Percentiles rank a stretch among this genome's conserved stretches.
These are phyloP conservation scores for Aspergillus avenaceus DNA, from an alignment of 495 filamentous ascomycete genomes.

Conservation along the genomic window DNA sequence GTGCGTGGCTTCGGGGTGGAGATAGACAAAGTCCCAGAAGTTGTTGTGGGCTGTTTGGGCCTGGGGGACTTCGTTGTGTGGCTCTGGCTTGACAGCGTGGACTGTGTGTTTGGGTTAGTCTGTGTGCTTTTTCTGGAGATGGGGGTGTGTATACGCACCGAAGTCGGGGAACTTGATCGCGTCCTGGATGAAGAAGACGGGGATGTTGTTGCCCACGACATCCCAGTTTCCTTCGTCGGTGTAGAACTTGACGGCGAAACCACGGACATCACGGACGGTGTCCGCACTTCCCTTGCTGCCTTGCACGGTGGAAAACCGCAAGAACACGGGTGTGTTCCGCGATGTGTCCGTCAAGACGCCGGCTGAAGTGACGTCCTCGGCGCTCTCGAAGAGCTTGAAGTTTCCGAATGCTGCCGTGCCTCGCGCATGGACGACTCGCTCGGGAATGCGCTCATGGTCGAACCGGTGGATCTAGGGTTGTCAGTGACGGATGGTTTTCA, in stretches of 20 bases:
- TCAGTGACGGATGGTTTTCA: not conserved
- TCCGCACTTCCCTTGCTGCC: conserved; percentile 75
- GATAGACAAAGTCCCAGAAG: conserved; percentile 52
- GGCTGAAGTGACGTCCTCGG: conserved; percentile 65
- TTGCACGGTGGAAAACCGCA: conserved; percentile 81
- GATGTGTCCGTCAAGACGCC: conserved; percentile 76
- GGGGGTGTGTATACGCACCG: conserved; percentile 9
- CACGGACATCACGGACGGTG: conserved; percentile 76
- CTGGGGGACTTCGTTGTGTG: conserved; percentile 68
- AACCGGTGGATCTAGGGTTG: conserved; percentile 66
- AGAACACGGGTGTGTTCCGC: conserved; percentile 72
- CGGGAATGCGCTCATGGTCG: conserved; percentile 84
- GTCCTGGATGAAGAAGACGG: conserved; percentile 74
- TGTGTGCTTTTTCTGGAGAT: too few species aligned
- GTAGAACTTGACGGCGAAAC: conserved; percentile 79
- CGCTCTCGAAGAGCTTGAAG: conserved; percentile 69
- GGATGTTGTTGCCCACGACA: conserved; percentile 74
- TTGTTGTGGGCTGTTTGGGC: conserved; percentile 61
- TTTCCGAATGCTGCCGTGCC: conserved; percentile 80
- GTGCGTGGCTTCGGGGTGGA: conserved; percentile 70
- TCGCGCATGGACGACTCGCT: conserved; percentile 85
- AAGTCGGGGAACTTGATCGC: conserved; percentile 70
- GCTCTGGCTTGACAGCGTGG: conserved; percentile 78
- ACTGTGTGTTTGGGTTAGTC: conserved; percentile 18
- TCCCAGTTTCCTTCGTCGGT: conserved; percentile 54